These are phyloP conservation scores for Penicillium brevicompactum DNA, from an alignment of 2,329 filamentous ascomycete genomes.

Conservation along the genomic window DNA sequence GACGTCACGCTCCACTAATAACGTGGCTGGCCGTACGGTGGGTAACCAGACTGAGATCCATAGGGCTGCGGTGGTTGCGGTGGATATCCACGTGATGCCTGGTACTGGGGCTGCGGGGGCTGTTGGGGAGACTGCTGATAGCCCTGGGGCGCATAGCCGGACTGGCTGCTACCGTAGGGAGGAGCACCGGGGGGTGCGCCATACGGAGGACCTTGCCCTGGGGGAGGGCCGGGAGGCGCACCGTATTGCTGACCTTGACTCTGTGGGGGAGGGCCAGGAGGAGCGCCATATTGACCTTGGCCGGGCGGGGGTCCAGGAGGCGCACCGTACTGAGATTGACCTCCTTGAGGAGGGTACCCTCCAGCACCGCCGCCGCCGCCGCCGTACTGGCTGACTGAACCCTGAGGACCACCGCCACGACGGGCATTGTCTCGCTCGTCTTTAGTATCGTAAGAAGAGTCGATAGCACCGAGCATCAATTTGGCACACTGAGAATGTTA, in stretches of 20 bases:
- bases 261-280: conserved; percentile 11
- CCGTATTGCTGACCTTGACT: background rate
- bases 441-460: conserved; percentile 66
- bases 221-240: background rate
- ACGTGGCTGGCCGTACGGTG: conserved; percentile 15
- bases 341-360: conserved; percentile 9
- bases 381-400: conserved; percentile 39
- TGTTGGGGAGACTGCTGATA: conserved; percentile 11
- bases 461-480: conserved; percentile 67
- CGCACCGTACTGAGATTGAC: background rate
- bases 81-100: conserved; percentile 15
- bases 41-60: background rate
- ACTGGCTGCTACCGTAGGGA: conserved; percentile 12
- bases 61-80: conserved; percentile 14
- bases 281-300: conserved; percentile 11
- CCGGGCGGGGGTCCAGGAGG: conserved; percentile 6
- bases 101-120: conserved; percentile 10
- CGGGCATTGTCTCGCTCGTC: conserved; percentile 59
- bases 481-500: conserved; percentile 56
- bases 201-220: conserved; percentile 22
- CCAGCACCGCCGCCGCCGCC: conserved; percentile 37
- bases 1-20: conserved; percentile 25
- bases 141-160: conserved; percentile 11
- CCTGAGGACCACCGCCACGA: conserved; percentile 27
- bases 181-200: conserved; percentile 21